Conservation (phyloP, 306 rosid species). For the Mucuna pruriens region DNA sequence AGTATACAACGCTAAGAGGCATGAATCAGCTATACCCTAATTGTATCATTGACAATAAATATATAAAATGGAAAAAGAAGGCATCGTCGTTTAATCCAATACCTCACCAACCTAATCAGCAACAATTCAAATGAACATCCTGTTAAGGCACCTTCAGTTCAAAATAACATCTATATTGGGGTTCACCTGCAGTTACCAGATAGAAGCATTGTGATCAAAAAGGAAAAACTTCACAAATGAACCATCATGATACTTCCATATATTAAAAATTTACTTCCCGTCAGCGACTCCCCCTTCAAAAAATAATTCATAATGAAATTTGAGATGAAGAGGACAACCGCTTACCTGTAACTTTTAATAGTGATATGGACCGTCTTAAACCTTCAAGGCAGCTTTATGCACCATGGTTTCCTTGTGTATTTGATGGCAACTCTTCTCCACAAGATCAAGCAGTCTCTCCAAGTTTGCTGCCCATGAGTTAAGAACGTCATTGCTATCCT, state of each 20-base stretch:
- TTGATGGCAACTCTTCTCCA: constrained; percentile 93
- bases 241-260: constrained; percentile 14
- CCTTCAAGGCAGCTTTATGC: constrained; percentile 73
- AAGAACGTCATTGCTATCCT: constrained; percentile 88
- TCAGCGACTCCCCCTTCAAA: not conserved
- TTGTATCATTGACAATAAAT: constrained; percentile 18
- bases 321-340: not conserved
- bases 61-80: constrained; percentile 5
- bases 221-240: not conserved
- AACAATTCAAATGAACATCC: constrained; percentile 21
- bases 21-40: constrained; percentile 35
- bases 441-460: constrained; percentile 94
- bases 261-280: not conserved
- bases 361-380: constrained; percentile 31
- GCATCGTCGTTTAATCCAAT: constrained; percentile 22
- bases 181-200: constrained; percentile 44
- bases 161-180: constrained; percentile 31
- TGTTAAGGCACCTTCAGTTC: constrained; percentile 24
- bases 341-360: constrained; percentile 36
- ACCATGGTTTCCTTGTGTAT: constrained; percentile 94
- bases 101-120: constrained; percentile 31
- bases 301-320: constrained; percentile 20
- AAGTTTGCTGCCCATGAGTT: constrained; percentile 90
- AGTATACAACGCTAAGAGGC: constrained; percentile 44
- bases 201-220: not conserved